Conservation (phyloP, 2,329 filamentous ascomycete species). For the Talaromyces sp. region DNA sequence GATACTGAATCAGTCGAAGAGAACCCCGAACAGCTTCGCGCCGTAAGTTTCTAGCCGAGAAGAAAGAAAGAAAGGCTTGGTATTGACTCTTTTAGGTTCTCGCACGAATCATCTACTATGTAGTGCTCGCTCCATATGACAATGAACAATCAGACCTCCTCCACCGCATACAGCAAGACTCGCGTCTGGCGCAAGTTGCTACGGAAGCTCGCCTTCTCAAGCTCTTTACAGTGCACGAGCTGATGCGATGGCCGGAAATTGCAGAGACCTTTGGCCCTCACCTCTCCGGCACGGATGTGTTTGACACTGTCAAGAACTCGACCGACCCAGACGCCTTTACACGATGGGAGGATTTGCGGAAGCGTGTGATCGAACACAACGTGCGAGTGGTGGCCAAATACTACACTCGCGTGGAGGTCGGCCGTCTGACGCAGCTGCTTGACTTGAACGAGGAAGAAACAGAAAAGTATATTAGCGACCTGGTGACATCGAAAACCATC, state of each 20-base stretch:
- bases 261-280: slow-evolving; percentile 83
- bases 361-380: slow-evolving; percentile 98
- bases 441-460: slow-evolving; percentile 94
- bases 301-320: slow-evolving; percentile 61
- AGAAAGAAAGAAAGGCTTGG: background rate
- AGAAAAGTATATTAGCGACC: slow-evolving; percentile 96
- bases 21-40: slow-evolving; percentile 76
- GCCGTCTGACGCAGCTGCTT: slow-evolving; percentile 80
- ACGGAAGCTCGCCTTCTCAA: slow-evolving; percentile 83
- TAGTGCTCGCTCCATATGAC: slow-evolving; percentile 93
- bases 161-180: slow-evolving; percentile 83
- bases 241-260: slow-evolving; percentile 98
- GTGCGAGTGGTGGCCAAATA: slow-evolving; percentile 97
- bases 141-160: slow-evolving; percentile 98
- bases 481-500: slow-evolving; percentile 96
- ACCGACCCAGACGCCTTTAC: slow-evolving; percentile 74
- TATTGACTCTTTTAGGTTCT: slow-evolving; percentile 57
- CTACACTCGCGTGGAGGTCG: slow-evolving; percentile 95
- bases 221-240: slow-evolving; percentile 88
- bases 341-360: slow-evolving; percentile 90
- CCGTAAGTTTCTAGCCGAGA: slow-evolving; percentile 55
- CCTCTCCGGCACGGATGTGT: slow-evolving; percentile 84
- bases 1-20: slow-evolving; percentile 95
- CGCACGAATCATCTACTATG: slow-evolving; percentile 94
- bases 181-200: slow-evolving; percentile 71